Base-by-base conservation (phyloP, 495 filamentous ascomycete genomes). In the Tuber melanosporum region DNA sequence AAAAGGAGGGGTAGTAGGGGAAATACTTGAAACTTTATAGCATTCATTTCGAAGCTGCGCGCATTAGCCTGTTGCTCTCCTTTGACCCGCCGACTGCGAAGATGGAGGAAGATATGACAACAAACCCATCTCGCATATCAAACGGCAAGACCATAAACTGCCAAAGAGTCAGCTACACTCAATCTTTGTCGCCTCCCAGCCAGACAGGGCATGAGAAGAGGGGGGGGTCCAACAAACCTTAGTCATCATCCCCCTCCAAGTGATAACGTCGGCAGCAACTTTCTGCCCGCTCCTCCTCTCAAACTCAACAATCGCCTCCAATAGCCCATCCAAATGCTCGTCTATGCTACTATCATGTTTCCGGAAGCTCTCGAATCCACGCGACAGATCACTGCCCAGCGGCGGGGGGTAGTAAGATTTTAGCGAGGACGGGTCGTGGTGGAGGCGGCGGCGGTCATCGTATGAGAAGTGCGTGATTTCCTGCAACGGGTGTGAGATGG, bases 211-310 rank as follows among this genome's bases (percentile, higher is more conserved):
- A 8, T 39, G 20, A 52, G 49, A 52, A 12, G n/a, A 52, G 20
- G 22, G 20, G 32, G 32, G 15, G 44, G 43, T 22, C 45, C 36
- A 20, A 42, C 36, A 44, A 46, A 74, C 93, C 88, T 98, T 99
- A 75, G 95, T 98, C 92, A 99, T 93, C 93, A 99, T 98, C 36
- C 95, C 95, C 81, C 95, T 87, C 95, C 95, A 99, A 0, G 95
- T 98, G 71, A 98, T 88, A 70, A 99, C 83, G 77, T 97, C 91
- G 14, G 91, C 91, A 69, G 92, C 89, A 47, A 91, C 90, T 82
- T 86, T 90, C 81, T 89, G 88, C 15, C 88, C 88, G 9, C 87
- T 89, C 74, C 89, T 87, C 81, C 89, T 86, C 84, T 98, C 95
- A 49, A 92, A 85, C 57, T 87, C 87, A 36, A 89, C 86, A 57